Percentiles rank a stretch among this genome's conserved stretches.
These are phyloP conservation scores for Bombardia bombarda DNA, from an alignment of 495 filamentous ascomycete genomes.

Conservation along the genomic window DNA sequence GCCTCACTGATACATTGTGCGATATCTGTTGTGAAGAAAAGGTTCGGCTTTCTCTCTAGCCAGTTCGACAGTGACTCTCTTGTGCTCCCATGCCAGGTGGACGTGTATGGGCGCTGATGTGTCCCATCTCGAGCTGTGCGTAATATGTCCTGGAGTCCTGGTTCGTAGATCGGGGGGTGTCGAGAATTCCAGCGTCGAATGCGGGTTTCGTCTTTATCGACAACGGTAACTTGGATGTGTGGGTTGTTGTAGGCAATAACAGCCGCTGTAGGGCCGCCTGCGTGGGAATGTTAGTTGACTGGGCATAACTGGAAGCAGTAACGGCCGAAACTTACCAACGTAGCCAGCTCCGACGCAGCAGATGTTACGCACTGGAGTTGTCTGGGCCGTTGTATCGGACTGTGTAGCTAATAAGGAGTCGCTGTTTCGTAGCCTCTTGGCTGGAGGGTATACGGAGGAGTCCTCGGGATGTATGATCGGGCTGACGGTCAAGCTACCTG, in stretches of 20 bases:
- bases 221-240: slow-evolving; percentile 59
- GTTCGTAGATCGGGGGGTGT: slow-evolving; percentile 70
- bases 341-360: slow-evolving; percentile 25
- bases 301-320: not conserved
- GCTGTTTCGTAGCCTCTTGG: slow-evolving; percentile 7
- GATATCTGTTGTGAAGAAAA: slow-evolving; percentile 66
- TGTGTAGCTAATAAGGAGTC: slow-evolving; percentile 9
- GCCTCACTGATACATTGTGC: slow-evolving; percentile 53
- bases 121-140: slow-evolving; percentile 54
- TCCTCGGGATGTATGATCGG: slow-evolving; percentile 28
- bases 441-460: slow-evolving; percentile 11
- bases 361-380: slow-evolving; percentile 37
- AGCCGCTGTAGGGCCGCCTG: slow-evolving; percentile 66
- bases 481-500: slow-evolving; percentile 38
- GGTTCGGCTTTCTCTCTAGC: too few species aligned
- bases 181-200: slow-evolving; percentile 65
- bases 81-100: too few species aligned
- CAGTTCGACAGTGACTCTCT: too few species aligned
- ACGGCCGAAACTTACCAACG: slow-evolving; percentile 13
- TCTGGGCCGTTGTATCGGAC: slow-evolving; percentile 9
- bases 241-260: slow-evolving; percentile 65
- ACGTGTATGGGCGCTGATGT: too few species aligned
- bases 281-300: slow-evolving; percentile 1
- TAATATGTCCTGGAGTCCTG: slow-evolving; percentile 59
- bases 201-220: slow-evolving; percentile 54